phyloP scores from a whole-genome alignment of 139 green algal species.

The Tetraselmis striata region DNA sequence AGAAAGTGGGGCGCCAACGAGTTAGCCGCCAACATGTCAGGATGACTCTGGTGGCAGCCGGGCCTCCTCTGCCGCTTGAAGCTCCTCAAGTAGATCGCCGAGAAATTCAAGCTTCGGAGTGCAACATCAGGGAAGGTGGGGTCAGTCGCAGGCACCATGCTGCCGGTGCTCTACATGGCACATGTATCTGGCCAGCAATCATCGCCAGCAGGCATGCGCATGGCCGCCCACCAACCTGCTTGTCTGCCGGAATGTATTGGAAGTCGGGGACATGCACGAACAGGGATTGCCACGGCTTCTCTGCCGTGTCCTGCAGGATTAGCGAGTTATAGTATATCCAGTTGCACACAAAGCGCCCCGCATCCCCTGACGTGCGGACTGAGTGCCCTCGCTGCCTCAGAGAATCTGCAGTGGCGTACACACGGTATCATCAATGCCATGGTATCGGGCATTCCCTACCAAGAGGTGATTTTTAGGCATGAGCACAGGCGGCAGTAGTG shows the following conservation, averaged over 20 bases:
- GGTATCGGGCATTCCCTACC: not conserved
- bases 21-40: too few relatives aligned
- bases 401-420: too few relatives aligned
- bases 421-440: too few relatives aligned
- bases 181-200: too few relatives aligned
- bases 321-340: constrained; percentile 8
- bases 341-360: constrained; percentile 10
- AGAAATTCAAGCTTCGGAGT: not conserved
- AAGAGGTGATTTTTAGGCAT: not conserved
- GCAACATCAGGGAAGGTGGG: not conserved
- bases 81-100: not conserved
- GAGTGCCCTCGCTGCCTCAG: not conserved
- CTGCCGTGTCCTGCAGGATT: not conserved
- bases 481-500: not conserved
- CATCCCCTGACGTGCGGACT: not conserved
- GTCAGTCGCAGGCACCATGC: not conserved
- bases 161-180: too few relatives aligned
- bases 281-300: not conserved
- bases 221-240: not conserved
- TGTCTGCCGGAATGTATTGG: not conserved
- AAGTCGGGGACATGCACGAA: constrained; percentile 9
- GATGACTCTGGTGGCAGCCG: too few relatives aligned
- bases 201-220: not conserved
- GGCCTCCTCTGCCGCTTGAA: not conserved
- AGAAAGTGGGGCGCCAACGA: too few relatives aligned